phyloP scores from a whole-genome alignment of 306 rosid genomes.

The Lathyrus oleraceus region DNA sequence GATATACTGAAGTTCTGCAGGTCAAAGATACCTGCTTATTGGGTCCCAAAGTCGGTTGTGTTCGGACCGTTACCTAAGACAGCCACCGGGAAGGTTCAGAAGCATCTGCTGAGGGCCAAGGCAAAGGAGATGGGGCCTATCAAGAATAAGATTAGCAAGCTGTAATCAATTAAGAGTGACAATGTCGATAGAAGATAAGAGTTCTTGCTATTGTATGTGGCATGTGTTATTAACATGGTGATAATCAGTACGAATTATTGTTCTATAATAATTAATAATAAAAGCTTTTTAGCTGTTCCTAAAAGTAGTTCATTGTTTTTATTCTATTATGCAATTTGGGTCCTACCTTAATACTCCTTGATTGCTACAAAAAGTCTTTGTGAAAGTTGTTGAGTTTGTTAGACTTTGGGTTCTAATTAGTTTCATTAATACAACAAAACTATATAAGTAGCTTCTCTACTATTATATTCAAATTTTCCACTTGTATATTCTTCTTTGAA shows the following conservation, averaged over 20 bases:
- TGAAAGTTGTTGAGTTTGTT: neutral
- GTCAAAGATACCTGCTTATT: slow-evolving; percentile 79
- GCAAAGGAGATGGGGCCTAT: slow-evolving; percentile 73
- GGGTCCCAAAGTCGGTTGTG: slow-evolving; percentile 61
- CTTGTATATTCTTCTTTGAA: neutral
- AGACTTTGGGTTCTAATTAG: neutral
- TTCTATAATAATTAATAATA: neutral
- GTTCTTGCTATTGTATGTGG: slow-evolving; percentile 10
- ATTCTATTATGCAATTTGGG: neutral
- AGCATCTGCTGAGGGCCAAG: slow-evolving; percentile 76
- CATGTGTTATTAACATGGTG: neutral
- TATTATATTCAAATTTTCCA: neutral
- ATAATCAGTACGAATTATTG: neutral
- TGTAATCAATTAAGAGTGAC: slow-evolving; percentile 16
- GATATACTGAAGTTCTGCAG: slow-evolving; percentile 78
- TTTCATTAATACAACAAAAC: neutral
- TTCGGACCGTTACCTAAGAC: slow-evolving; percentile 44
- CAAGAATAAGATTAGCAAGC: slow-evolving; percentile 39
- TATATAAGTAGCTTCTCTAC: neutral
- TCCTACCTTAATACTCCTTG: slow-evolving; percentile 4
- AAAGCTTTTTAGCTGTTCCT: neutral
- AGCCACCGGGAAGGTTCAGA: slow-evolving; percentile 55
- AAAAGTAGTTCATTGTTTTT: neutral
- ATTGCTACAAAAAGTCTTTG: neutral
- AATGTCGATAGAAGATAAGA: neutral